Conservation (phyloP, 2,329 filamentous ascomycete species). For the Daldinia sp. region DNA sequence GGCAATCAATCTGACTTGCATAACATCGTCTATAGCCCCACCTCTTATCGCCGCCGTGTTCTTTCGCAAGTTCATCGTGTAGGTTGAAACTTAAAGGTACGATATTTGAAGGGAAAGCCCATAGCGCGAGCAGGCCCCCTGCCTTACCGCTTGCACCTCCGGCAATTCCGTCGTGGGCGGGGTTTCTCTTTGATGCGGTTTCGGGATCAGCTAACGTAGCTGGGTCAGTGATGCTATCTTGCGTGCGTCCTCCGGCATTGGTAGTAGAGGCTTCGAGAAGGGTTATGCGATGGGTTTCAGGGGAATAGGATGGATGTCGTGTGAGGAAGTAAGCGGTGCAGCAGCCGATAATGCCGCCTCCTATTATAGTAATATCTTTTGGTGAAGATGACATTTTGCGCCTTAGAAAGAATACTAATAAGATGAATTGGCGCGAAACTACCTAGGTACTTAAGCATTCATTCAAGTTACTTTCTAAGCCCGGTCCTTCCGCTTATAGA, state of each 20-base stretch:
- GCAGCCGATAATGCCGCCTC: conserved; percentile 80
- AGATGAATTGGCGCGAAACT: conserved; percentile 17
- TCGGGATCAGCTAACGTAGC: conserved; percentile 43
- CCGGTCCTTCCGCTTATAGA: background rate
- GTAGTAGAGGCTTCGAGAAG: conserved; percentile 72
- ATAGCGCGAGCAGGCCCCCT: conserved; percentile 75
- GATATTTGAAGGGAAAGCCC: conserved; percentile 76
- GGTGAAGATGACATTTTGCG: conserved; percentile 30
- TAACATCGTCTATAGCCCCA: conserved; percentile 72
- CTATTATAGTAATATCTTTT: conserved; percentile 53
- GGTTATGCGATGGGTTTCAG: conserved; percentile 70
- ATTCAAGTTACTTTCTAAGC: background rate
- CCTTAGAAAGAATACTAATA: conserved; percentile 12
- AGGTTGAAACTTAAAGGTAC: conserved; percentile 75
- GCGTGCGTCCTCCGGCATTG: conserved; percentile 46
- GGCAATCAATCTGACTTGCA: conserved; percentile 47
- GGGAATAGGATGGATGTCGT: conserved; percentile 72
- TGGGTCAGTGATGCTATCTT: conserved; percentile 46
- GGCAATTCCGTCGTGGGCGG: conserved; percentile 63
- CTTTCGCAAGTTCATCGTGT: conserved; percentile 72
- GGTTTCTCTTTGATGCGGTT: conserved; percentile 40
- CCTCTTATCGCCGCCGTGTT: conserved; percentile 70
- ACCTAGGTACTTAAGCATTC: no score
- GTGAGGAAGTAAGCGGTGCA: conserved; percentile 79
- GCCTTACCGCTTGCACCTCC: conserved; percentile 81